Conservation (phyloP, 2,329 filamentous ascomycete species). For the Talaromyces sp. region DNA sequence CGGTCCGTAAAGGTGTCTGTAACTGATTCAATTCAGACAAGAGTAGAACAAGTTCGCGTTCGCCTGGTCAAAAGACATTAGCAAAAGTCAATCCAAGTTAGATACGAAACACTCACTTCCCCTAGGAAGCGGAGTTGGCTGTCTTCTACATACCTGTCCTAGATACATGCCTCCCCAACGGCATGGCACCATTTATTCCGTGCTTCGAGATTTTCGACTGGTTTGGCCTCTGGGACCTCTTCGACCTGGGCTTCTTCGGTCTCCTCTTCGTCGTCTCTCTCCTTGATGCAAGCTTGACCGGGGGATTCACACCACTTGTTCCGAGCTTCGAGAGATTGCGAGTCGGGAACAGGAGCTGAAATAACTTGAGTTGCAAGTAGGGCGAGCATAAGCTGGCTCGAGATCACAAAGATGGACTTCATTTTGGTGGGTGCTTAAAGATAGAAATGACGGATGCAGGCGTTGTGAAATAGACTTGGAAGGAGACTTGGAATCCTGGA, state of each 20-base stretch:
- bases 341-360: neutral
- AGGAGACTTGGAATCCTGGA: neutral
- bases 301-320: neutral
- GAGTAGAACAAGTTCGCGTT: neutral
- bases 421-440: neutral
- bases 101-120: neutral
- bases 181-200: neutral
- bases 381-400: neutral
- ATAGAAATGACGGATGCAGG: neutral
- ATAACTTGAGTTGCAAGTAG: neutral
- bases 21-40: no score
- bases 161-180: neutral
- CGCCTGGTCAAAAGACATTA: neutral
- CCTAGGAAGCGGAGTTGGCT: neutral
- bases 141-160: neutral
- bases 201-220: neutral
- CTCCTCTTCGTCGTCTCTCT: neutral
- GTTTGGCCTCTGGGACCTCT: neutral
- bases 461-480: neutral
- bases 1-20: neutral
- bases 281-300: neutral
- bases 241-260: neutral
- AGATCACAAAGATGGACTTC: neutral
- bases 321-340: neutral
- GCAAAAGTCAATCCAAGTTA: neutral